These are phyloP conservation scores for Eucalyptus decipiens DNA, from an alignment of 345 rosid genomes.

Conservation along the genomic window DNA sequence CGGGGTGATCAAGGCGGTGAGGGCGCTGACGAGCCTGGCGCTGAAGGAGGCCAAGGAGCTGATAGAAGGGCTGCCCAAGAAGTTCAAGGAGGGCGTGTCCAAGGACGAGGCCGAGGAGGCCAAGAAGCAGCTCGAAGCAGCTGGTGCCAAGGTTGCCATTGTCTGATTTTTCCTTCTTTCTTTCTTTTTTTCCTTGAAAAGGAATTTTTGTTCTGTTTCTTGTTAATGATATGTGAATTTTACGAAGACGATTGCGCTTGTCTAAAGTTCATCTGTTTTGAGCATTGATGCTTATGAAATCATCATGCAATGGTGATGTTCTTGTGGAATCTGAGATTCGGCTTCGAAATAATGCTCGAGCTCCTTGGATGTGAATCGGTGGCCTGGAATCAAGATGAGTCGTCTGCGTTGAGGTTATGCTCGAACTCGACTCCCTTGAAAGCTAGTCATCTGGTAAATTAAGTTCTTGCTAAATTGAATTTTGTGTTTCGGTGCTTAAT, in stretches of 20 bases:
- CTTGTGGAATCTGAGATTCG: background rate
- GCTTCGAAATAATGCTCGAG: background rate
- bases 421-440: background rate
- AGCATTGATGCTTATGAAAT: background rate
- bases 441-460: background rate
- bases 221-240: background rate
- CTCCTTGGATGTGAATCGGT: background rate
- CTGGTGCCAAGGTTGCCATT: constrained; percentile 65
- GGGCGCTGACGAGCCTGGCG: constrained; percentile 67
- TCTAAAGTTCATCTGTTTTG: background rate
- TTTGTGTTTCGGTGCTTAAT: background rate
- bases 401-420: background rate
- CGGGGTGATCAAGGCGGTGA: constrained; percentile 70
- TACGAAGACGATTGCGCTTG: background rate
- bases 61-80: constrained; percentile 83
- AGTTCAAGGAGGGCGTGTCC: constrained; percentile 59
- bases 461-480: background rate
- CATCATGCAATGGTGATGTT: background rate
- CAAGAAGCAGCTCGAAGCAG: constrained; percentile 78
- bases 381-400: background rate
- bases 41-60: constrained; percentile 88
- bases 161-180: constrained; percentile 3
- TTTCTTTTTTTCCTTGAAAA: accelerated
- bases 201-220: background rate
- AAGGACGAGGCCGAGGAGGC: constrained; percentile 90